Base-by-base conservation (phyloP, 1,284 basidiomycete species). In the Salmacisia buchloeana region DNA sequence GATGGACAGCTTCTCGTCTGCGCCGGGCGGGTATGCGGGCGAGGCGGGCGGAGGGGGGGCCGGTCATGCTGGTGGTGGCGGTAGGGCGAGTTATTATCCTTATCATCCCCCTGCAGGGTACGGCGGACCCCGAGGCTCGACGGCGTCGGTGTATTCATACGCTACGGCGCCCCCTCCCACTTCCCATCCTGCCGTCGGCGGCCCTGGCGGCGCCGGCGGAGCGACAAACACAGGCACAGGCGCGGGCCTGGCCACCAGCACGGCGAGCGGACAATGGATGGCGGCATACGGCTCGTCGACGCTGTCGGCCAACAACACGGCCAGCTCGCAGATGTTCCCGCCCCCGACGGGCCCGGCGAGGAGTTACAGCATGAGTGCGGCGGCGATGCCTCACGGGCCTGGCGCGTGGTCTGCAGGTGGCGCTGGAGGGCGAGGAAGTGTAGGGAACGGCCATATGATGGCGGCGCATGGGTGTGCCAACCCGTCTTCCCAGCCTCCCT, bases 1-100 rank as follows among this genome's bases (percentile, higher is more conserved):
- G 12, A 29, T 54, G 25, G 49, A 54, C 29, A 54, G 49, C 49
- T 54, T 54, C 49, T 54, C 49, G 29, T 54, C 49, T n/a, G 49
- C 49, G 15, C 49, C 49, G 3, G 49, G 49, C 7, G 49, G 49
- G 0, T 54, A 54, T 33, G 49, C 49, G 49, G 49, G 49, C 49
- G 49, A 43, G 18, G 41, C 41, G 10, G 41, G 41, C 18, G 41
- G 41, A 7, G 18, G 15, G 10, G 41, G n/a, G n/a, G 27, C 27
- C 29, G 29, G 18, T 33, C 49, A 6, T 54, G 34, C 49, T 54
- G 41, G 41, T 43, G 41, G 41, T 43, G 41, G 41, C 7, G 12
- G 18, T 18, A 43, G 7, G 15, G 41, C 41, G n/a, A n/a, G n/a
- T n/a, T n/a, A n/a, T n/a, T n/a, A n/a, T n/a, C 49, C 49, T 3